Base-by-base conservation (phyloP, 345 rosid genomes). In the Aquilaria yunnanensis region DNA sequence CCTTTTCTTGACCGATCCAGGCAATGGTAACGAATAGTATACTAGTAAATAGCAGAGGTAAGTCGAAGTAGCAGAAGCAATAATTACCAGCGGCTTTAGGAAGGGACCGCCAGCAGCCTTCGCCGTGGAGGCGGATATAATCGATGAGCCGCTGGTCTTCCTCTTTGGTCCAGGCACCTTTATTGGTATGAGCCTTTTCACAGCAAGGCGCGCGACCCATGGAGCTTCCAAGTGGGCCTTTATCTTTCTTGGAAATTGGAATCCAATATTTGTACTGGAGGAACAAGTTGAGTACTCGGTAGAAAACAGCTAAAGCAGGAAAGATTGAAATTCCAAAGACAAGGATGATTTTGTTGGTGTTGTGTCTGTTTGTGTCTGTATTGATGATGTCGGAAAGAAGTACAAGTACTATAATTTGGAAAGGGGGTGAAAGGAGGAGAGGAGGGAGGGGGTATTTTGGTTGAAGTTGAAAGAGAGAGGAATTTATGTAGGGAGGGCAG, bases 141-240 rank as follows among this genome's bases (percentile, higher is more conserved):
- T 83, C 82, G 62, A 85, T 63, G 54, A 90, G 92, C 62, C 90
- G 88, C 58, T 82, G 86, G 56, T 90, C 97, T 74, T 90, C 97
- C 23, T 90, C 97, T 67, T 85, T 90, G 48, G 90, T 87, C 97
- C 97, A 90, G 2, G 97, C 95, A 14, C 97, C 97, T 70, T 90
- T 90, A 74, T 90, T 87, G 55, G 92, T 87, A 65, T 90, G 97
- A 12, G 88, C 87, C 43, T 87, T 90, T 56, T 90, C 97, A 48
- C 95, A 90, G 64, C 93, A 86, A 54, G 97, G 97, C 3, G 91
- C 84, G 30, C 97, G 81, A 59, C 96, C 97, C 97, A 91, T 90
- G 72, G n/a, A 12, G 46, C 5, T 9, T 54, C 30, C 47, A 23
- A 23, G 62, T 46, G 4, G 9, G 63, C 55, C 55, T 34, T 41